Base-by-base conservation (phyloP, 257 asterid genomes). In the Ligustrum vulgare region DNA sequence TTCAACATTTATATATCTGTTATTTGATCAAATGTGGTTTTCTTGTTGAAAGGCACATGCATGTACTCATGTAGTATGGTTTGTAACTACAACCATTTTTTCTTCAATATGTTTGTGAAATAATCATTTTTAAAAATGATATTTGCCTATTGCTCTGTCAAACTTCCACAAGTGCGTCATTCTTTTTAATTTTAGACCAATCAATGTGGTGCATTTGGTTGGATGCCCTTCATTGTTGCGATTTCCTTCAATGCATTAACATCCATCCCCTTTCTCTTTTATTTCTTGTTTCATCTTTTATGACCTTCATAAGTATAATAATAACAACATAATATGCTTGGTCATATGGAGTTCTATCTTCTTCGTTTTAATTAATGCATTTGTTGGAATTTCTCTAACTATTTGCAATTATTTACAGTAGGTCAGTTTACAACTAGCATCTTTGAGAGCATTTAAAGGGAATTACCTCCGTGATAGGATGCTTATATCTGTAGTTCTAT, bases 201-300 rank as follows among this genome's bases (percentile, higher is more conserved):
- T 67, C 43, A 47, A 25, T 47, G 72, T 47, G 72, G 76, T 65
- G 65, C 71, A 23, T 32, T 67, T 32, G 56, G 47, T 68, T 47
- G 67, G 67, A 22, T 49, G 51, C 25, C 64, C 68, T 13, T 71
- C 22, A 31, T 9, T 60, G 73, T 32, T 11, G 9, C 16, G 6
- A 7, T 58, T 35, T 28, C 56, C 64, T 56, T 56, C 64, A 56
- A 56, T 56, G 22, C 9, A 20, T 6, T 20, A 56, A 56, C 28
- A 20, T 56, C 18, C 8, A 15, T 60, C 67, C 67, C 25, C 28
- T 7, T 54, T 25, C 63, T 33, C 54, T 74, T 72, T 39, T 49
- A 32, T 41, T 28, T 12, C 28, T 31, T 35, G n/a, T 37, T 15
- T 9, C 45, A 31, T 60, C 16, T 56, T 45, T 70, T 13, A 34